These are phyloP conservation scores for Geosmithia flava DNA, from an alignment of 2,329 filamentous ascomycete species.

Conservation along the genomic window DNA sequence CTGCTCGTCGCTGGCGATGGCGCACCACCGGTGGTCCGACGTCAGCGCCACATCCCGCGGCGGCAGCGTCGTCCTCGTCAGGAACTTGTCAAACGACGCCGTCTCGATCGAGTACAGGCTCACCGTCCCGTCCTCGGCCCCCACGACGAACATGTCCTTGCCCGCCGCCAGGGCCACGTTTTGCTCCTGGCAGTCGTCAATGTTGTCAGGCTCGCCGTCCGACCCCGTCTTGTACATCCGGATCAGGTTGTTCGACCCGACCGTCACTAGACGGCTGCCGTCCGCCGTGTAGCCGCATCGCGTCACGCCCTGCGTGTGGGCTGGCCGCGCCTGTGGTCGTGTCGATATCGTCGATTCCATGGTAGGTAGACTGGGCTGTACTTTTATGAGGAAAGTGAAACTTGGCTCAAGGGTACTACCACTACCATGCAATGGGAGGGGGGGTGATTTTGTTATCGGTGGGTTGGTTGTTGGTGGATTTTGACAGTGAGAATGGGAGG, in stretches of 20 bases:
- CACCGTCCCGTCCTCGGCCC: slow-evolving; percentile 91
- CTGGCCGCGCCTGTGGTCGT: slow-evolving; percentile 52
- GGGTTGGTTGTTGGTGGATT: not conserved
- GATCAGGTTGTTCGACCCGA: slow-evolving; percentile 86
- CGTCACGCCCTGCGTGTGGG: slow-evolving; percentile 75
- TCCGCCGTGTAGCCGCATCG: slow-evolving; percentile 83
- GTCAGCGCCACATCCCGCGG: slow-evolving; percentile 79
- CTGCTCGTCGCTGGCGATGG: slow-evolving; percentile 92
- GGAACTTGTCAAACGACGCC: slow-evolving; percentile 64
- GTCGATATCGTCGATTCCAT: slow-evolving; percentile 20
- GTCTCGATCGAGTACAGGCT: slow-evolving; percentile 77
- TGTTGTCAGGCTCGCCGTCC: slow-evolving; percentile 81
- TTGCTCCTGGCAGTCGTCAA: slow-evolving; percentile 82
- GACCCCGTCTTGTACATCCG: slow-evolving; percentile 86
- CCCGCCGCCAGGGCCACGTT: slow-evolving; percentile 69
- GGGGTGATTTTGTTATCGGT: not conserved
- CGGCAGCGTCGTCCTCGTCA: slow-evolving; percentile 74
- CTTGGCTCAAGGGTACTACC: too few species aligned
- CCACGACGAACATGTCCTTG: slow-evolving; percentile 75
- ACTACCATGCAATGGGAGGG: not conserved
- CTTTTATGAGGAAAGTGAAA: not conserved
- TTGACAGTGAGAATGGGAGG: not conserved
- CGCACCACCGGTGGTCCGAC: slow-evolving; percentile 73
- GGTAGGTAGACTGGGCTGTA: not conserved
- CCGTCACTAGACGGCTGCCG: slow-evolving; percentile 76